Conservation (phyloP, 306 rosid genomes). For the Casuarina equisetifolia region DNA sequence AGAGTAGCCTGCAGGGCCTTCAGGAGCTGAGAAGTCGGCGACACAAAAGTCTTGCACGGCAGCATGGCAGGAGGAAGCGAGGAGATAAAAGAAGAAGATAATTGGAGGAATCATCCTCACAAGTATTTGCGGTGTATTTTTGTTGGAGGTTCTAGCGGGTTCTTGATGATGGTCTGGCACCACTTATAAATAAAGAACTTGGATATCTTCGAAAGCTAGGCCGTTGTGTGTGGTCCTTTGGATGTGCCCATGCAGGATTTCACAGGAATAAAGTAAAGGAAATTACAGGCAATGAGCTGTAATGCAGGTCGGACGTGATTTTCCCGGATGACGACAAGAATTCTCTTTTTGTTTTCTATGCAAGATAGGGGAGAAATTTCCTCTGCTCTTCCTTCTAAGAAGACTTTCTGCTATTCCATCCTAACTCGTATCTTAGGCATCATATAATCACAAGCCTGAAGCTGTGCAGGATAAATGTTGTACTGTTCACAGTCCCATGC, state of each 20-base stretch:
- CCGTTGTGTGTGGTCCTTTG: not conserved
- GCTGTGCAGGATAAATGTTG: too few species aligned
- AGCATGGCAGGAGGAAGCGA: slow-evolving; percentile 46
- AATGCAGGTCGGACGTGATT: not conserved
- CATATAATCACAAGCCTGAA: too few species aligned
- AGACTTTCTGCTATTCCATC: too few species aligned
- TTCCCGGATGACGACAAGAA: not conserved
- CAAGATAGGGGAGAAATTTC: not conserved
- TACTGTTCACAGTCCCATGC: too few species aligned
- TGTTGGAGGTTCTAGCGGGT: not conserved
- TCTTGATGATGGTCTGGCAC: not conserved
- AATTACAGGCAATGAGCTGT: not conserved
- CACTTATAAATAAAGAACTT: not conserved
- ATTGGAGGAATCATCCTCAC: slow-evolving; percentile 41
- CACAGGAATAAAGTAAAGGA: not conserved
- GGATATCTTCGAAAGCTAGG: not conserved
- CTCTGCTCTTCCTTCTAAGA: too few species aligned
- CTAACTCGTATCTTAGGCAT: too few species aligned
- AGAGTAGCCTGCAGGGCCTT: slow-evolving; percentile 65
- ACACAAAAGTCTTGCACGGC: slow-evolving; percentile 81
- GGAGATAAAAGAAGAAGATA: slow-evolving; percentile 36
- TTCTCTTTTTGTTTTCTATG: not conserved
- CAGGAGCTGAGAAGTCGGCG: slow-evolving; percentile 52
- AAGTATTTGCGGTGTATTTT: not conserved
- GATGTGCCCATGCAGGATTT: not conserved